Conservation (phyloP, 2,329 filamentous ascomycete species). For the Trichoderma harzianum region DNA sequence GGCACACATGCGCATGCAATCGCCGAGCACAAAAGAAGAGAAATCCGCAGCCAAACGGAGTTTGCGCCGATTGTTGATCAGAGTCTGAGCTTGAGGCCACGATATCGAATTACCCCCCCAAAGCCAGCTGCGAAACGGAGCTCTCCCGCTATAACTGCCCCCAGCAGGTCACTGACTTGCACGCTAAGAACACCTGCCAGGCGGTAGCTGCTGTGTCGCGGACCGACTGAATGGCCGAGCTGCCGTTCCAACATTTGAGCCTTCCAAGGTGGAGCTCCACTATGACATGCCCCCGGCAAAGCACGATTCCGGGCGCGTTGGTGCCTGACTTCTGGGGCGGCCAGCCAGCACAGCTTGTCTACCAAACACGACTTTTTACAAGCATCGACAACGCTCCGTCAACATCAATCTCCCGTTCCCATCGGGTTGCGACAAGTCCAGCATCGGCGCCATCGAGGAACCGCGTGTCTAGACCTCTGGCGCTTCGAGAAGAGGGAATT, state of each 20-base stretch:
- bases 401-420: conserved; percentile 26
- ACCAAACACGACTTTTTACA: conserved; percentile 31
- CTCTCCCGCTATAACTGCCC: conserved; percentile 6
- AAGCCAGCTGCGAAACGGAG: conserved; percentile 2
- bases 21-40: not conserved
- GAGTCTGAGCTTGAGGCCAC: conserved; percentile 22
- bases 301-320: conserved; percentile 20
- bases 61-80: not conserved
- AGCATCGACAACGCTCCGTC: conserved; percentile 30
- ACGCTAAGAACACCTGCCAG: not conserved
- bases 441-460: conserved; percentile 26
- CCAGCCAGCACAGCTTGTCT: conserved; percentile 17
- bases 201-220: conserved; percentile 13
- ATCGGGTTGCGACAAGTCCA: conserved; percentile 25
- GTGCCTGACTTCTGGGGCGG: conserved; percentile 34
- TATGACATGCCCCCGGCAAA: conserved; percentile 6
- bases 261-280: not conserved
- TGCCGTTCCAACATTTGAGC: not conserved
- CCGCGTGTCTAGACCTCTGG: conserved; percentile 24
- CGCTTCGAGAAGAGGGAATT: conserved; percentile 20
- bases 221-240: conserved; percentile 23
- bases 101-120: conserved; percentile 19
- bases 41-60: not conserved
- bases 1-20: not conserved
- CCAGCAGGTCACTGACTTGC: conserved; percentile 3